Evolutionary conservation across 2,329 filamentous ascomycete genomes (phyloP).

Genomic region (Aspergillus puulaauensis): DNA sequence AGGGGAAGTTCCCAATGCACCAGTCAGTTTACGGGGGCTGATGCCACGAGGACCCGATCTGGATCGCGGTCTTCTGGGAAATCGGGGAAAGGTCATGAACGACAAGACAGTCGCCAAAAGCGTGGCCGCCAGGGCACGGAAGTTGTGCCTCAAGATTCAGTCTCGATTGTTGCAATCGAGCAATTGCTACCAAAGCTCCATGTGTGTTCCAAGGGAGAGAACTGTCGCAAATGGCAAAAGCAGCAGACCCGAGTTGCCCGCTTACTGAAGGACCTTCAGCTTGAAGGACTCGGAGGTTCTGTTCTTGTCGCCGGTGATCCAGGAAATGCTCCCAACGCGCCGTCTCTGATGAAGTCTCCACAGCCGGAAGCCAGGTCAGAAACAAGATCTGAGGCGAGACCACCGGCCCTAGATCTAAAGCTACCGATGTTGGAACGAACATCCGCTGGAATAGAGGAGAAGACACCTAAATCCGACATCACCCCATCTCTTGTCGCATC

Average conservation of each 20-base stretch:
- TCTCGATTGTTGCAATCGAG: conserved; percentile 88
- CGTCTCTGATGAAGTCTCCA: conserved; percentile 39
- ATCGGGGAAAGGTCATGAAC: too few relatives aligned
- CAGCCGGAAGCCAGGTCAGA: too few relatives aligned
- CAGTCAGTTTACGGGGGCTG: conserved; percentile 10
- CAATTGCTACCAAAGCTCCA: conserved; percentile 87
- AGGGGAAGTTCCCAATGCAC: conserved; percentile 15
- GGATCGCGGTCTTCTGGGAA: background rate
- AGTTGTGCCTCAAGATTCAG: conserved; percentile 49
- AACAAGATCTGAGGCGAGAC: too few relatives aligned
- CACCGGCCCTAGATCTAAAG: too few relatives aligned
- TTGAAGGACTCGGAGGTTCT: conserved; percentile 65
- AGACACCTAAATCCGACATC: conserved; percentile 68
- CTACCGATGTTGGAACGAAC: background rate
- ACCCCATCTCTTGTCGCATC: conserved; percentile 85
- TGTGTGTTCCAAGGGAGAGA: conserved; percentile 80
- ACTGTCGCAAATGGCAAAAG: conserved; percentile 78
- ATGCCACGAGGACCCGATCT: conserved; percentile 7
- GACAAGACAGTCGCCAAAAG: background rate
- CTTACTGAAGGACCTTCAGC: conserved; percentile 74
- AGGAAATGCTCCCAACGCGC: conserved; percentile 68
- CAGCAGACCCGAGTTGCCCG: conserved; percentile 75
- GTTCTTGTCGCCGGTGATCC: conserved; percentile 78
- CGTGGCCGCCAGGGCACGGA: conserved; percentile 9
- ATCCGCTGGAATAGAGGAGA: conserved; percentile 33